Evolutionary conservation across 192 early-diverging fungal genomes (phyloP).

Genomic region (Entophlyctis luteolus): DNA sequence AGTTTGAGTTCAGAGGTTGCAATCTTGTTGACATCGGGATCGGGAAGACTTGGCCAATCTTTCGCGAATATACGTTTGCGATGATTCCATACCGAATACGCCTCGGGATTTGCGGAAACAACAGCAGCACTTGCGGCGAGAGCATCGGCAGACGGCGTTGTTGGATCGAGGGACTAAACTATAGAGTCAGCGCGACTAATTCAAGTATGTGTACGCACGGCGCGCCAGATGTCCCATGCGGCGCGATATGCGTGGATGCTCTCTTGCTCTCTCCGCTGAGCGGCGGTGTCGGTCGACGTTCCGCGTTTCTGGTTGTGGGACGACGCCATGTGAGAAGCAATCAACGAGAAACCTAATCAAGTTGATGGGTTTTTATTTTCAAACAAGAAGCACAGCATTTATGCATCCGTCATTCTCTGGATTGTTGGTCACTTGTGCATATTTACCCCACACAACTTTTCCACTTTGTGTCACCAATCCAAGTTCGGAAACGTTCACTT

Average conservation of each 20-base stretch:
- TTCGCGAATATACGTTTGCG: slow-evolving; percentile 67
- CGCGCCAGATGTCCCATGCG: not conserved
- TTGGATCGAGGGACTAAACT: not conserved
- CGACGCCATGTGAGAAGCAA: too few relatives aligned
- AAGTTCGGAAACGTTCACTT: slow-evolving; percentile 91
- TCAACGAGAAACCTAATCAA: too few relatives aligned
- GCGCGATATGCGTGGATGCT: not conserved
- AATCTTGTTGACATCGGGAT: slow-evolving; percentile 38
- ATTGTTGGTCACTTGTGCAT: slow-evolving; percentile 87
- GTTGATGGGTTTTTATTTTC: too few relatives aligned
- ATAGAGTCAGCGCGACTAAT: not conserved
- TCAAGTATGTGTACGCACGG: not conserved
- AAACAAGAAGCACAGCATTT: slow-evolving; percentile 18
- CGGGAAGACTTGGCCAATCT: slow-evolving; percentile 21
- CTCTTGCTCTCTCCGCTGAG: not conserved
- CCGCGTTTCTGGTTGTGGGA: slow-evolving; percentile 13
- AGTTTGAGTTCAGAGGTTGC: slow-evolving; percentile 71
- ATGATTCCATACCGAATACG: slow-evolving; percentile 93
- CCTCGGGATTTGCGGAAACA: slow-evolving; percentile 81
- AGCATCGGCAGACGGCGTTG: slow-evolving; percentile 37
- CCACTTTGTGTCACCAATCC: slow-evolving; percentile 94
- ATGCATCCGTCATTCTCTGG: slow-evolving; percentile 92
- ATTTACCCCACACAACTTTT: slow-evolving; percentile 95
- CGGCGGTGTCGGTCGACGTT: not conserved
- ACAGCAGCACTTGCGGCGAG: slow-evolving; percentile 66